These are phyloP conservation scores for Castanea sativa DNA, from an alignment of 306 rosid species.

Conservation along the genomic window DNA sequence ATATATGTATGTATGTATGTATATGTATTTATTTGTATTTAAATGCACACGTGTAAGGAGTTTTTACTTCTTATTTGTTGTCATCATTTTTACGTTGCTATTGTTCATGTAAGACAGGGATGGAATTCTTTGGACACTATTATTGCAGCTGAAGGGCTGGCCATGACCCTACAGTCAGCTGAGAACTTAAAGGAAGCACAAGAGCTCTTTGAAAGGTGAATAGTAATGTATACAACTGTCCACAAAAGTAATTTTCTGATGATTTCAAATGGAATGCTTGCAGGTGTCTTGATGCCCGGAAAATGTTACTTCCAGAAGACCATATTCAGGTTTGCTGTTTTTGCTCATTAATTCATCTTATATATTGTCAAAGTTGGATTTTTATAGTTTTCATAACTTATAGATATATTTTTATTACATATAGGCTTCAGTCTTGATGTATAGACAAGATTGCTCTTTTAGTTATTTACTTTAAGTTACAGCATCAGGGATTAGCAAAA, in stretches of 20 bases:
- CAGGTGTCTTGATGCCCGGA: conserved; percentile 76
- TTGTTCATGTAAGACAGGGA: conserved; percentile 48
- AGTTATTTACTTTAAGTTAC: background rate
- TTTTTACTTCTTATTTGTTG: background rate
- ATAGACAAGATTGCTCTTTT: no score
- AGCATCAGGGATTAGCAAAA: background rate
- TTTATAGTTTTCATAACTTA: background rate
- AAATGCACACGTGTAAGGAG: background rate
- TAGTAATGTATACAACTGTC: conserved; percentile 1
- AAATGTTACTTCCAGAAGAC: conserved; percentile 55
- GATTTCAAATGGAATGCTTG: conserved; percentile 5
- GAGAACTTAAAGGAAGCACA: conserved; percentile 57
- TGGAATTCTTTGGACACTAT: conserved; percentile 79
- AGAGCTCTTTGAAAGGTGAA: conserved; percentile 85
- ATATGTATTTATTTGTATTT: background rate
- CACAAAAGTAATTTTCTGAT: conserved; percentile 6
- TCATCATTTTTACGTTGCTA: conserved; percentile 3
- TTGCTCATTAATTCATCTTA: background rate
- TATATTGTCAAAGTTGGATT: background rate
- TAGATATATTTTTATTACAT: background rate
- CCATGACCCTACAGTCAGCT: conserved; percentile 59
- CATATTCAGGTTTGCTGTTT: conserved; percentile 66
- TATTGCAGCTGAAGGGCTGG: conserved; percentile 73
- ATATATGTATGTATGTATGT: background rate
- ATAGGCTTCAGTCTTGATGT: background rate